Evolutionary conservation across 75 land plant genomes (phyloP).

Genomic region (Cupressus sempervirens): DNA sequence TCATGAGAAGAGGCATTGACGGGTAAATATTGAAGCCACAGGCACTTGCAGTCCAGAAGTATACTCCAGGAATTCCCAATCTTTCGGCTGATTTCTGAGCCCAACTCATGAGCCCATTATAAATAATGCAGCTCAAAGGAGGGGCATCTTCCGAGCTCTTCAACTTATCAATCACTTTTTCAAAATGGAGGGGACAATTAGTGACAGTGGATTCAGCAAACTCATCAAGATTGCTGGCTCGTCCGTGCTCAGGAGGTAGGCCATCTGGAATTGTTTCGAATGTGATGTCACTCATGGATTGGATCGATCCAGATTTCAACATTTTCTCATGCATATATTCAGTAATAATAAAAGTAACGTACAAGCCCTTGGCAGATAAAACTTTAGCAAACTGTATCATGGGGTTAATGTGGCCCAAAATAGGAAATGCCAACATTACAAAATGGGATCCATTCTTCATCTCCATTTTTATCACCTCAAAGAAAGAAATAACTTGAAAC

Average conservation of each 20-base stretch:
- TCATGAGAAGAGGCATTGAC: too few relatives aligned
- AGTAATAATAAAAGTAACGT: slow-evolving; percentile 45
- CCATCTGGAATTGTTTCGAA: slow-evolving; percentile 28
- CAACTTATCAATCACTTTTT: slow-evolving; percentile 14
- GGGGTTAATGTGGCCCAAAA: slow-evolving; percentile 44
- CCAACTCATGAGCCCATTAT: slow-evolving; percentile 37
- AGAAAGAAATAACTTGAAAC: too few relatives aligned
- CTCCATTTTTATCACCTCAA: too few relatives aligned
- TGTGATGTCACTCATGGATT: not conserved
- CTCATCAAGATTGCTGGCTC: slow-evolving; percentile 24
- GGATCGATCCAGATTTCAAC: slow-evolving; percentile 9
- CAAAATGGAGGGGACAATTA: slow-evolving; percentile 18
- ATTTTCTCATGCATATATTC: slow-evolving; percentile 25
- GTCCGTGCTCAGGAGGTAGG: slow-evolving; percentile 19
- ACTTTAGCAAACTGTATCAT: slow-evolving; percentile 40
- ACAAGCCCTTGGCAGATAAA: slow-evolving; percentile 23
- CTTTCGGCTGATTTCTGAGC: slow-evolving; percentile 32
- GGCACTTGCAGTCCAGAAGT: too few relatives aligned
- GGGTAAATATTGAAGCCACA: too few relatives aligned
- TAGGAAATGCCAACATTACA: slow-evolving; percentile 33
- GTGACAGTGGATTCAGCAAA: slow-evolving; percentile 30
- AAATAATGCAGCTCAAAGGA: slow-evolving; percentile 42
- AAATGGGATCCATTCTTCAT: slow-evolving; percentile 8
- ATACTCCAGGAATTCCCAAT: slow-evolving; percentile 31
- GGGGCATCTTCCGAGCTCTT: slow-evolving; percentile 1